Evolutionary conservation across 1,284 basidiomycete species (phyloP).

Genomic region (Hemileia vastatrix): DNA sequence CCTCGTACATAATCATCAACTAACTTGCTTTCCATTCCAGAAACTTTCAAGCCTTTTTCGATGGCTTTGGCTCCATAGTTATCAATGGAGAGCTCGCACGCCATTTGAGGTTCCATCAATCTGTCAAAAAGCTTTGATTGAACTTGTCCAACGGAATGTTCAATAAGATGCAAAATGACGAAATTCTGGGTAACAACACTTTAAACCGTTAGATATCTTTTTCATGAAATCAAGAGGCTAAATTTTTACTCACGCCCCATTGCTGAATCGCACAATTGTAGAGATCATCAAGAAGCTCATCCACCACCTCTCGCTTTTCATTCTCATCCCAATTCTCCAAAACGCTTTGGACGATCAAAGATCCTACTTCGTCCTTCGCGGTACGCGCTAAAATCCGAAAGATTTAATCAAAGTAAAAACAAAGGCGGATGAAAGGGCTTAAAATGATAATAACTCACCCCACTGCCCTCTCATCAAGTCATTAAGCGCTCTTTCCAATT

Average conservation of each 20-base stretch:
- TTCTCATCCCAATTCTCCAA: slow-evolving; percentile 22
- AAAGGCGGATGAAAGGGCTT: background rate
- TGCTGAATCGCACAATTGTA: slow-evolving; percentile 23
- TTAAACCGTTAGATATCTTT: background rate
- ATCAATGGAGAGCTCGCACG: slow-evolving; percentile 23
- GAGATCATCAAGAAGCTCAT: slow-evolving; percentile 19
- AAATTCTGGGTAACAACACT: slow-evolving; percentile 10
- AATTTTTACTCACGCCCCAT: slow-evolving; percentile 21
- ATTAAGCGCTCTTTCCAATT: slow-evolving; percentile 15
- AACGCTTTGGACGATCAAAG: slow-evolving; percentile 24
- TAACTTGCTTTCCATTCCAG: slow-evolving; percentile 23
- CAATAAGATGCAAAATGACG: slow-evolving; percentile 23
- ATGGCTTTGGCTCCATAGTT: slow-evolving; percentile 24
- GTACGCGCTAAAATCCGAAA: slow-evolving; percentile 9
- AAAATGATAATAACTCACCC: slow-evolving; percentile 6
- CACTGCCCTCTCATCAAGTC: slow-evolving; percentile 22
- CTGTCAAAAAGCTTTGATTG: slow-evolving; percentile 22
- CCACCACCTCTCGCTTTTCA: slow-evolving; percentile 23
- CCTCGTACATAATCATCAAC: slow-evolving; percentile 21
- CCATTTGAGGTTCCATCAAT: slow-evolving; percentile 23
- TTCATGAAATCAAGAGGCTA: background rate
- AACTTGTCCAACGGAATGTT: slow-evolving; percentile 19
- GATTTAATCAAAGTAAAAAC: background rate
- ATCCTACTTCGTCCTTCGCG: slow-evolving; percentile 23
- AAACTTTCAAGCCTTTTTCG: slow-evolving; percentile 23